Evolutionary conservation across 208 protist genomes (phyloP), one percentile per base, ranked within the genome.

Genomic region (Crithidia expoeki): DNA sequence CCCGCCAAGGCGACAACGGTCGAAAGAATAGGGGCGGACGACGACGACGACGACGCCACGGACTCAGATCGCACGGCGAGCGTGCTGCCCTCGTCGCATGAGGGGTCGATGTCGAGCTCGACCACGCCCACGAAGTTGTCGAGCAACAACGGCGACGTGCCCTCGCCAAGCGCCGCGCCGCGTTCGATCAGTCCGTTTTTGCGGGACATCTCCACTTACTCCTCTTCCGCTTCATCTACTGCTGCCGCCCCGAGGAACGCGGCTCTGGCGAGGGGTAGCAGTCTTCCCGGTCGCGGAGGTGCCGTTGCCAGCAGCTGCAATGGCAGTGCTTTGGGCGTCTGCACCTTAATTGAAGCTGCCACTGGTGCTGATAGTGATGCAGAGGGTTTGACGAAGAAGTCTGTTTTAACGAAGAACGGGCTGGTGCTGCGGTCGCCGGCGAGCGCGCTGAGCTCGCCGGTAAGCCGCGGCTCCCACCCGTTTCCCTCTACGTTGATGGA

Each of bases 31-130:
- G 36, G 36, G 10, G 21, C 2, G 16, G 49, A 28, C 52, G 34
- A 17, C 2, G 63, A 17, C 55, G 30, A 34, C 28, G 33, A 36
- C 25, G 73, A 59, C 16, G 73, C 69, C 50, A 62, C 14, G 34
- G 79, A 83, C 66, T 79, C 68, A 10, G 82, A 92, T 49, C 76
- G 80, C 68, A 86, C 77, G 4, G 80, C 71, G 21, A 88, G 76
- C 49, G 36, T 76, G 27, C 58, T 81, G 40, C 76, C 68, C 11
- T 80, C 62, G 42, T 72, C 70, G 52, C 68, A 64, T 17, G 68
- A 76, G 7, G 72, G 75, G 34, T 67, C 70, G 6, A 14, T 79
- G 52, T 76, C 74, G 28, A 76, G 51, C 68, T 44, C 71, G 2
- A 71, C 72, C 30, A 82, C 63, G 2, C 67, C 70, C 6, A 60